Base-by-base conservation (phyloP, 2,329 filamentous ascomycete species). In the Nothophoma quercina region DNA sequence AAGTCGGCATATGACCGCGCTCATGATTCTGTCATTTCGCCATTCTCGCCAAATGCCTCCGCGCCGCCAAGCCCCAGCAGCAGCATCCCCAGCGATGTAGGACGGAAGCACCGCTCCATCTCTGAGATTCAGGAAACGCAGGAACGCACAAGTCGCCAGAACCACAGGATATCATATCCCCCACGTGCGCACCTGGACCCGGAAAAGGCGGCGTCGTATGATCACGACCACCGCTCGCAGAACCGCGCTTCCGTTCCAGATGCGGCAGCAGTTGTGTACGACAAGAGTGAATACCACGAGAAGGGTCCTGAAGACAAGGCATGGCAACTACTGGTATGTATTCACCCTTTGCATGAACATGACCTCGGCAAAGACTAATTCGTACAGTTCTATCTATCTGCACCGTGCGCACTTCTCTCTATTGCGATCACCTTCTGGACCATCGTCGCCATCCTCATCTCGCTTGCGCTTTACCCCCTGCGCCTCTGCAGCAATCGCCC, bases 391-490 rank as follows among this genome's bases (percentile, higher is more conserved):
- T 83, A 80, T 63, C 76, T 85, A 28, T 83, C 81, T 16, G 70
- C 76, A 19, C 79, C 83, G 13, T 81, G 82, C 58, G 81, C 81
- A 10, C 63, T 84, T 6, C 77, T 86, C 60, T 84, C 83, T 44
- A 62, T 83, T 25, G 66, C 78, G 56, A 81, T 83, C 58, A 75
- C 78, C 30, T 52, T 85, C 40, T 87, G 84, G 76, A 81, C 84
- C 15, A 58, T 74, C 30, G 15, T 71, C 54, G 77, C 80, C 12
- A 62, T 85, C 35, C 40, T 85, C 58, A 78, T 83, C 48, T 62
- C 66, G 19, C 56, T 82, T 47, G 69, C 79, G 25, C 73, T 81
- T 33, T 78, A 79, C 30, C 84, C 84, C 5, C 69, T 87, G 36
- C 80, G 82, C 34, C 68, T 86, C 54, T 85, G 81, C 72, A 77